Evolutionary conservation across 345 rosid species (phyloP).

Genomic region (Brassica cretica): DNA sequence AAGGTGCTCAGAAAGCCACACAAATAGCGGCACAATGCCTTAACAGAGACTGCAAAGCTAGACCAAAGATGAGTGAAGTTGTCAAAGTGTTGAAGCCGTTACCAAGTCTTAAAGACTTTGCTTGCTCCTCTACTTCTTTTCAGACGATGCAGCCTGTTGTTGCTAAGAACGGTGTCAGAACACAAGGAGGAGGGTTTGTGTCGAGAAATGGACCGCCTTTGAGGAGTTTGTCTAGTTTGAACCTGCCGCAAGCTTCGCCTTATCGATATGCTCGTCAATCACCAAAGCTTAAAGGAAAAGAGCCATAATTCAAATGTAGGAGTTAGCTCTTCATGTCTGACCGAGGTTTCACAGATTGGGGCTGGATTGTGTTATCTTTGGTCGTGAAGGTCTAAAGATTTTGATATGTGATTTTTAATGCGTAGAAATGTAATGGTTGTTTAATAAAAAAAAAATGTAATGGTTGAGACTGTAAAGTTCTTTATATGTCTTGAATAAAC

Average conservation of each 20-base stretch:
- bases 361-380: no score
- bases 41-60: constrained; percentile 82
- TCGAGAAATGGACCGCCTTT: constrained; percentile 71
- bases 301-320: constrained; percentile 31
- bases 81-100: constrained; percentile 70
- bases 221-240: constrained; percentile 65
- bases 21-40: constrained; percentile 85
- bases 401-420: no score
- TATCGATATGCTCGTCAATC: constrained; percentile 53
- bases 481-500: no score
- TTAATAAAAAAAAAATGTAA: no score
- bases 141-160: constrained; percentile 54
- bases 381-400: no score
- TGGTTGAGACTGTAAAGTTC: no score
- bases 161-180: constrained; percentile 54
- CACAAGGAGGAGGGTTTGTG: constrained; percentile 48
- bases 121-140: constrained; percentile 73
- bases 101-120: constrained; percentile 86
- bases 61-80: constrained; percentile 82
- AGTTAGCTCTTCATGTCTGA: constrained; percentile 16
- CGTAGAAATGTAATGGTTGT: no score
- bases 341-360: neutral
- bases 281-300: constrained; percentile 63
- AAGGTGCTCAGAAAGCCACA: constrained; percentile 77
- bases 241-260: constrained; percentile 60